Conservation (phyloP, 768 basidiomycete species). For the Leccinum ochraceum region DNA sequence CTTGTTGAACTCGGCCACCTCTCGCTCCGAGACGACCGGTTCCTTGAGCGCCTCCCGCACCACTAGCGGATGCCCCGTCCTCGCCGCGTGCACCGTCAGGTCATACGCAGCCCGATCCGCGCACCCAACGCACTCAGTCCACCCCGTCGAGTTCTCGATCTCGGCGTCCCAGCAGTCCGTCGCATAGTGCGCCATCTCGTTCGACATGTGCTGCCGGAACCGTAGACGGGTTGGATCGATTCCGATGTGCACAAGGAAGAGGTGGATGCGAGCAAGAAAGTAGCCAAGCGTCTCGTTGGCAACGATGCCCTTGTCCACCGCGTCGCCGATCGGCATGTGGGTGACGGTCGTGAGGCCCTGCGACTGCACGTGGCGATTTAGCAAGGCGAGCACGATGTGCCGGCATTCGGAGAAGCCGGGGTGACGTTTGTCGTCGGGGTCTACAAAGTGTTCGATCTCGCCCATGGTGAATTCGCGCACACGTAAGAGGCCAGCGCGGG, state of each 20-base stretch:
- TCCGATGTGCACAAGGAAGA: conserved; percentile 89
- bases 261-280: conserved; percentile 90
- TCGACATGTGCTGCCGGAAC: conserved; percentile 97
- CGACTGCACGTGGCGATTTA: conserved; percentile 83
- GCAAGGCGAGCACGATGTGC: conserved; percentile 70
- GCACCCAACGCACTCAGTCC: conserved; percentile 99
- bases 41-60: conserved; percentile 87
- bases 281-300: conserved; percentile 98
- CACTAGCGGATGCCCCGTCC: conserved; percentile 82
- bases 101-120: conserved; percentile 98
- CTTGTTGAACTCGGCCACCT: conserved; percentile 81
- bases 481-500: conserved; percentile 92
- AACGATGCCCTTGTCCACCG: conserved; percentile 81
- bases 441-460: conserved; percentile 98
- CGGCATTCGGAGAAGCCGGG: conserved; percentile 79
- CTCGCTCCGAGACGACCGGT: conserved; percentile 79
- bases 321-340: conserved; percentile 81
- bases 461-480: conserved; percentile 99
- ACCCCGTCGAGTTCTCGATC: conserved; percentile 81
- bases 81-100: conserved; percentile 81
- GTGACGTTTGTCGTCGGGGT: conserved; percentile 90
- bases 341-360: conserved; percentile 66
- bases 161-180: conserved; percentile 99
- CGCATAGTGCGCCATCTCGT: conserved; percentile 99
- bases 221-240: conserved; percentile 81